Base-by-base conservation (phyloP, 2,329 filamentous ascomycete species). In the Cytospora paraplurivora region DNA sequence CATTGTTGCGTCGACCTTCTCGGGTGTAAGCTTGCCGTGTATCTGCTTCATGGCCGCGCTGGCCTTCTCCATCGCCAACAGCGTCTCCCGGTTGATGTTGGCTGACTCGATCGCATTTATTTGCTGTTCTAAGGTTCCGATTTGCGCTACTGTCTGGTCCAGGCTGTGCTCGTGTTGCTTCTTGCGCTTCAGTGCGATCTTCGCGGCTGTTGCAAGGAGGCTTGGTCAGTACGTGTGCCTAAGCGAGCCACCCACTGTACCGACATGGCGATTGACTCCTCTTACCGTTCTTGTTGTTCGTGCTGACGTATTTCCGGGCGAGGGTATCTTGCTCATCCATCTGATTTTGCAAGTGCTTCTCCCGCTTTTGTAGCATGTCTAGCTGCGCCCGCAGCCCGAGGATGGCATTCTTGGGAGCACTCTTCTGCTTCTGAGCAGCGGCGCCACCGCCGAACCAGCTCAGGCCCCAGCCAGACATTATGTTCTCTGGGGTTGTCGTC, bases 51-150 rank as follows among this genome's bases (percentile, higher is more conserved):
- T 98, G 41, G 94, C 95, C 66, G 88, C 81, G 68, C 91, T 88
- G 12, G 95, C 94, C 74, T 89, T 89, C 85, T 96, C 89, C 93
- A 99, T 97, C 8, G 93, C 94, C 69, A 89, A 86, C 68, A 98
- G 82, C 13, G 95, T 99, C 82, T 97, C 93, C 79, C 94, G 89
- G 83, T 99, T 99, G 82, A 99, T 97, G 76, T 98, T 99, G 67
- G 95, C 95, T 55, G 93, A 92, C 78, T 99, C 95, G 81, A 99
- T 98, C 65, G 91, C 89, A 76, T 95, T 95, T 74, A 98, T 96
- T 76, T 99, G 93, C 74, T 93, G 90, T 77, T 99, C 95, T 52
- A 99, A 83, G 27, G 95, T 96, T 71, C 88, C 87, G 73, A 98
- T 96, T 79, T 98, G 94, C 37, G 90, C 87, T 65, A 87, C 85